Base-by-base conservation (phyloP, 2,329 filamentous ascomycete genomes). In the Ophiognomonia clavigignenti-juglandacearum region DNA sequence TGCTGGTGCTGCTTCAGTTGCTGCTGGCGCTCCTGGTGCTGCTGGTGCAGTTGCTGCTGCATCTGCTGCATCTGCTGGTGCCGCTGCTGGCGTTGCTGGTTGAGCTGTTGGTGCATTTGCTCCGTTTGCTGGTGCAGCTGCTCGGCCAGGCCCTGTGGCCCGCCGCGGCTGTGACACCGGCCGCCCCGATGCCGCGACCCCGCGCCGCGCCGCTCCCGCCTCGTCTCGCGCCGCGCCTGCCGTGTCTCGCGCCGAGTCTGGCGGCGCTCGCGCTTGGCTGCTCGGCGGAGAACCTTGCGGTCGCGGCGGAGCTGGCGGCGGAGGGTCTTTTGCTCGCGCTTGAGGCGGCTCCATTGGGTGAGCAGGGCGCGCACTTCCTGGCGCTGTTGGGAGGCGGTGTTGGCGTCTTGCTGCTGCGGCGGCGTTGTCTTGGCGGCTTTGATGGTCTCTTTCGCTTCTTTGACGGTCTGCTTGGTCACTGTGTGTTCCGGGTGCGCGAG, bases 401-500 rank as follows among this genome's bases (percentile, higher is more conserved):
- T n/a, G n/a, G n/a, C n/a, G n/a, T n/a, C n/a, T n/a, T n/a, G n/a
- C n/a, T 40, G 45, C 40, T 37, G 51, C 55, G 35, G 24, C 52
- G 40, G 19, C 48, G 37, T 41, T 58, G 34, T 24, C 27, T 50
- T 56, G 48, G 63, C 68, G 13, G 63, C 66, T 1, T 72, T 72
- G 47, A 80, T 67, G 22, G 75, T 64, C 11, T 66, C 57, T 27
- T 61, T 67, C 3, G 75, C 61, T 22, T 64, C 55, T 36, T 64
- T 62, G 3, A 80, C 59, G 22, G 68, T 67, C 5, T 66, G 63
- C 50, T 64, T 72, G 8, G 71, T 77, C 52, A 76, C 69, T 6
- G 69, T 65, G 42, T 74, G 65, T 0, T 77, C 70, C 0, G 77
- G 75, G 31, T 70, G 65, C 8, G 68, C 61, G 2, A 77, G 66